Evolutionary conservation across 805 yeast species (phyloP), one percentile per base, ranked within the genome.

Genomic region (Spathaspora gorwiae): DNA sequence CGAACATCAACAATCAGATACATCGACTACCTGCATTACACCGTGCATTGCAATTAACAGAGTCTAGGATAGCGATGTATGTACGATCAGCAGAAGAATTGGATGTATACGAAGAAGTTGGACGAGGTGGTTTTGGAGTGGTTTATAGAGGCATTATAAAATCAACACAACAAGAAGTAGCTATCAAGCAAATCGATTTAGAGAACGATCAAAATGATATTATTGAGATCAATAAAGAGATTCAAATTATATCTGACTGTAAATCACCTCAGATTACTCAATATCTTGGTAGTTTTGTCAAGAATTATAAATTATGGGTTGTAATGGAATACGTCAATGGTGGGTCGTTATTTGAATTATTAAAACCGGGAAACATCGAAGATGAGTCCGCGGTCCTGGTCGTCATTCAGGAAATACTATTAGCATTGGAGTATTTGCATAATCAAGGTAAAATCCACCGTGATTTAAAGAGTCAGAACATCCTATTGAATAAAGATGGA

Each of bases 241-340:
- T 87, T 40, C 72, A 76, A 46, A 80, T 86, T 12, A 69, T 86
- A 10, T 77, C 87, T 10, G 84, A 81, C 15, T 87, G 94, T 61
- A 68, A 77, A 42, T 10, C 31, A 12, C 66, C 74, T 2, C 82
- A 81, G 55, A 79, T 86, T 39, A 86, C 92, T 2, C 70, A 69
- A 47, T 86, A 83, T 55, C 72, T 77, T 54, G 94, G 92, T 8
- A 83, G 88, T 49, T 84, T 84, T 59, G 82, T 84, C 30, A 75
- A 76, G 51, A 83, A 83, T 34, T 79, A 75, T 58, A 83, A 83
- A 59, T 70, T 86, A 11, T 84, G 90, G 90, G 85, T 86, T 43
- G 73, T 84, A 10, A 87, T 86, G 94, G 95, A 86, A 61, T 83
- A 66, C 59, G 74, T 85, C n/a, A 82, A 84, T 34, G 94, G 90